Conservation (phyloP, 2,329 filamentous ascomycete species). For the Cytospora paraplurivora region DNA sequence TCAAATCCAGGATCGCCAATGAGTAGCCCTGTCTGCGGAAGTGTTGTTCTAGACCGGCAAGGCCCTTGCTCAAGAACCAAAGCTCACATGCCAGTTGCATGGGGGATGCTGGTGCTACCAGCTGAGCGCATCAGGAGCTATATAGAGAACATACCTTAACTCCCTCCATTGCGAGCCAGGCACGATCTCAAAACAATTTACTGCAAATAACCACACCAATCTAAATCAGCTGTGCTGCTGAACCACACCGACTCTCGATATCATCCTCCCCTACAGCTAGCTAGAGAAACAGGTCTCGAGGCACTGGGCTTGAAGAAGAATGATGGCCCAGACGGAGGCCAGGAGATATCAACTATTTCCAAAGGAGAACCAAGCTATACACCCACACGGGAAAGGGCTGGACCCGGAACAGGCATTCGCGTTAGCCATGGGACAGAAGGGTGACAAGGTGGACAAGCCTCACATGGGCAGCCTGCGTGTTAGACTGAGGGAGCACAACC, state of each 20-base stretch:
- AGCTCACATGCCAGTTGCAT: slow-evolving; percentile 66
- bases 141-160: slow-evolving; percentile 54
- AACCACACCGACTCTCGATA: slow-evolving; percentile 18
- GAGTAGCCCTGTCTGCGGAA: slow-evolving; percentile 14
- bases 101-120: slow-evolving; percentile 49
- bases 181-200: slow-evolving; percentile 42
- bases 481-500: slow-evolving; percentile 59
- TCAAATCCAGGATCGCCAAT: slow-evolving; percentile 27
- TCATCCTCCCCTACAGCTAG: slow-evolving; percentile 23
- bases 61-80: slow-evolving; percentile 43
- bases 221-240: slow-evolving; percentile 29
- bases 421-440: slow-evolving; percentile 44
- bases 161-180: slow-evolving; percentile 46
- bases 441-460: slow-evolving; percentile 45
- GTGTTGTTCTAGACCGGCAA: slow-evolving; percentile 13
- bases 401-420: slow-evolving; percentile 54
- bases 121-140: slow-evolving; percentile 45
- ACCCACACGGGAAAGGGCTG: slow-evolving; percentile 47
- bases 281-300: slow-evolving; percentile 43
- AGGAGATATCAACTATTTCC: slow-evolving; percentile 66
- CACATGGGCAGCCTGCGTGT: slow-evolving; percentile 47
- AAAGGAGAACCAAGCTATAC: slow-evolving; percentile 50
- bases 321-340: slow-evolving; percentile 59
- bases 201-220: slow-evolving; percentile 26
- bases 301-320: slow-evolving; percentile 61